Evolutionary conservation across 768 basidiomycete genomes (phyloP), one percentile per base, ranked within the genome.

Genomic region (Gymnopilus dilepis): DNA sequence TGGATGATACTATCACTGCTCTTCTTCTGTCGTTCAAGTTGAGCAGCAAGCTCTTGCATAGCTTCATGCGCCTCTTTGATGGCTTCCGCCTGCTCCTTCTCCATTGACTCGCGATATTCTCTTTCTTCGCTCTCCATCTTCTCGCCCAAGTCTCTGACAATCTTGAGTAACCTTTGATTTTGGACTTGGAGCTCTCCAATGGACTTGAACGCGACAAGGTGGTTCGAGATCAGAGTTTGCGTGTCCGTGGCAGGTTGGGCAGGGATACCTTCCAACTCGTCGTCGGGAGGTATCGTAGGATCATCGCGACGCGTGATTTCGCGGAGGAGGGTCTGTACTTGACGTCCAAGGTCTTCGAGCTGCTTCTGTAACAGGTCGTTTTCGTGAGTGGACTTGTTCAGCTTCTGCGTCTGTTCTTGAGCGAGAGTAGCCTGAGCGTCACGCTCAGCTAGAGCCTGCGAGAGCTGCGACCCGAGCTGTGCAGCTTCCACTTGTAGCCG

Each of bases 11-110:
- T 75, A 33, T 91, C 88, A 70, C 84, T 82, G 72, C 80, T 81
- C 73, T 86, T 86, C 75, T 91, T 89, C 74, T 94, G 89, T 40
- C 82, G 78, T 63, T 96, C 93, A 12, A 97, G 78, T 72, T 95
- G 89, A 13, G 85, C 79, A 17, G 88, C 88, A 17, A 98, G 79
- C 37, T 88, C 85, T 60, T 88, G 84, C 67, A 99, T 95, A 0
- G 92, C 88, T 56, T 92, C 88, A 60, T 95, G 91, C 0, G 97
- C 97, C 74, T 97, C 94, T 34, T 84, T 82, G 9, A 99, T 82
- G 0, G 94, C 94, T 67, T 89, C 89, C 26, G 80, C 82, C 67
- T 93, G 91, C 70, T 92, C 92, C 66, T 77, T 82, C 65, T 92
- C 87, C 74, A 92, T 84, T 5, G 76, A 72, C 50, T 86, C 88